Percentiles rank a stretch among this genome's conserved stretches.
These are phyloP conservation scores for Pleurostoma richardsiae DNA, from an alignment of 2,329 filamentous ascomycete species.

Conservation along the genomic window DNA sequence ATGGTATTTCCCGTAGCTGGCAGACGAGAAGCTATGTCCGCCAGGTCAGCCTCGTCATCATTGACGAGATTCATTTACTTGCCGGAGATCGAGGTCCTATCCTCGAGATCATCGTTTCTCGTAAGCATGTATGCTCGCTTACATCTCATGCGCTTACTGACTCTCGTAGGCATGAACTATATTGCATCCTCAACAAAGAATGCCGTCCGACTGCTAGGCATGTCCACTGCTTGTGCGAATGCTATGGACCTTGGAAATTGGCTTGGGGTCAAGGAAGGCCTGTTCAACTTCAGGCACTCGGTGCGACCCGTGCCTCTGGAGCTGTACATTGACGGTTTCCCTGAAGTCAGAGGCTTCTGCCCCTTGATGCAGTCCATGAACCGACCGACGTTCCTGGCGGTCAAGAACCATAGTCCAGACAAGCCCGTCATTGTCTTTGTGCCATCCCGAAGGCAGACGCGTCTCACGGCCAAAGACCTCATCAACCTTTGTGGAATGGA, in stretches of 20 bases:
- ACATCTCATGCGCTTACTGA: slow-evolving; percentile 4
- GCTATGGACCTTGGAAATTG: slow-evolving; percentile 91
- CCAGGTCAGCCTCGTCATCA: slow-evolving; percentile 92
- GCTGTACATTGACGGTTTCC: slow-evolving; percentile 96
- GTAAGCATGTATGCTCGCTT: slow-evolving; percentile 25
- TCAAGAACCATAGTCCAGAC: slow-evolving; percentile 92
- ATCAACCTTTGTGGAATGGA: slow-evolving; percentile 99
- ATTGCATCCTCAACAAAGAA: slow-evolving; percentile 92
- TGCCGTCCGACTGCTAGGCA: slow-evolving; percentile 86
- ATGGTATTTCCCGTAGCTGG: slow-evolving; percentile 98
- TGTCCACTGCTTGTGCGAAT: slow-evolving; percentile 98
- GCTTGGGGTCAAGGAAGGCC: slow-evolving; percentile 90
- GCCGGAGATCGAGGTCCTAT: slow-evolving; percentile 95
- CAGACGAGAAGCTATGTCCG: slow-evolving; percentile 95
- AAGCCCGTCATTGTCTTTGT: slow-evolving; percentile 99
- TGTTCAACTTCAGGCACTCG: slow-evolving; percentile 97
- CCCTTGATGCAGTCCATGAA: slow-evolving; percentile 99
- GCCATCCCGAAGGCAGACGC: slow-evolving; percentile 88
- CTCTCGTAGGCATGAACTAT: slow-evolving; percentile 82
- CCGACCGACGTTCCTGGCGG: slow-evolving; percentile 88
- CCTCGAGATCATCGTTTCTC: slow-evolving; percentile 89
- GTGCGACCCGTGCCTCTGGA: slow-evolving; percentile 94
- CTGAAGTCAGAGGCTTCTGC: slow-evolving; percentile 90
- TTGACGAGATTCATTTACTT: slow-evolving; percentile 97
- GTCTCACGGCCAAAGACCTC: slow-evolving; percentile 89